Evolutionary conservation across 345 rosid genomes (phyloP).

Genomic region (Brassica nigra): DNA sequence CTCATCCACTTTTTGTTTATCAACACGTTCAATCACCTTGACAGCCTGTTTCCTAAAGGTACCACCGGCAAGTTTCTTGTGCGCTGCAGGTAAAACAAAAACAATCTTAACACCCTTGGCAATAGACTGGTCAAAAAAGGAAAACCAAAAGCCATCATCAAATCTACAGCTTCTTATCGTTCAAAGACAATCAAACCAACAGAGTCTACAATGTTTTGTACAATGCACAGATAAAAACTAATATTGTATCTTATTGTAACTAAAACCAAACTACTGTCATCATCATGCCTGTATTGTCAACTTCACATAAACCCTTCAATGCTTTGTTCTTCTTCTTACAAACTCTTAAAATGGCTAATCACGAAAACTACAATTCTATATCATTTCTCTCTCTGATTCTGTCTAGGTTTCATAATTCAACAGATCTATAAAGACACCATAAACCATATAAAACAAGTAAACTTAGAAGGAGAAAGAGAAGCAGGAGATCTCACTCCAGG

Average conservation of each 20-base stretch:
- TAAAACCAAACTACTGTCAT: neutral
- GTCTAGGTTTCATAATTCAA: constrained; percentile 6
- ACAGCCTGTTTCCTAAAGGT: constrained; percentile 44
- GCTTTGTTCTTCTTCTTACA: neutral
- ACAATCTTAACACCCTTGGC: neutral
- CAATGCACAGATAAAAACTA: neutral
- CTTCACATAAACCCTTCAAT: neutral
- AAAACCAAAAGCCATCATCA: constrained; percentile 7
- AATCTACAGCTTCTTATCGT: constrained; percentile 15
- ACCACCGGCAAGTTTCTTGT: constrained; percentile 42
- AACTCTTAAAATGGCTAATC: neutral
- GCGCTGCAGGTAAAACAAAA: constrained; percentile 42
- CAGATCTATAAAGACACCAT: constrained; percentile 21
- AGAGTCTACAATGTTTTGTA: neutral
- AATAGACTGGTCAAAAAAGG: neutral
- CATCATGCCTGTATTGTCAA: neutral
- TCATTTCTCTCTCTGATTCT: neutral
- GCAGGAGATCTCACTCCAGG: constrained; percentile 58
- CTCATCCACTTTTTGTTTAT: constrained; percentile 57
- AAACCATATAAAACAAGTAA: neutral
- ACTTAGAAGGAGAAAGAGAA: constrained; percentile 7
- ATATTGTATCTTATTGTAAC: no score
- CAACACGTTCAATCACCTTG: constrained; percentile 48
- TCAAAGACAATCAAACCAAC: neutral
- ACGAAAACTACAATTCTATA: neutral